phyloP scores from a whole-genome alignment of 139 green algal species.

The Ostreobium quekettii region DNA sequence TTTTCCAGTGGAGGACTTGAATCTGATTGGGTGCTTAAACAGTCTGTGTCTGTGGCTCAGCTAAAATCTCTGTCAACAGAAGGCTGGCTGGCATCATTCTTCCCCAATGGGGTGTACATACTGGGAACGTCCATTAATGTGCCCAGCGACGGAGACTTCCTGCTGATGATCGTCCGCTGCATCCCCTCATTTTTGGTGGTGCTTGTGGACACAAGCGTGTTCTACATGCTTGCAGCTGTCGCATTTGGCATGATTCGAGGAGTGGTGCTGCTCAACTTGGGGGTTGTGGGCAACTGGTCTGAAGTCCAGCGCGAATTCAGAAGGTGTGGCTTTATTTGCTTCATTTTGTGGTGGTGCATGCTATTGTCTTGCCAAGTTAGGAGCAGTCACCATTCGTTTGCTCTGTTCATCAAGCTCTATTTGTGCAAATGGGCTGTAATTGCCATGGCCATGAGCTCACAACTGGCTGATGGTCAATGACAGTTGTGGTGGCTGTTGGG shows the following conservation, averaged over 20 bases:
- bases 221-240: slow-evolving; percentile 23
- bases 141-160: slow-evolving; percentile 17
- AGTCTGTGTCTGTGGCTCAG: neutral
- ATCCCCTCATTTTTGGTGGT: slow-evolving; percentile 22
- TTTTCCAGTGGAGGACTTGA: neutral
- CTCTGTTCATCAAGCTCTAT: no score
- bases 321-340: no score
- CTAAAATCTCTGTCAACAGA: neutral
- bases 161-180: slow-evolving; percentile 15
- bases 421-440: no score
- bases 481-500: neutral
- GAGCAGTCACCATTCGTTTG: no score
- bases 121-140: neutral
- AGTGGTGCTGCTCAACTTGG: slow-evolving; percentile 17
- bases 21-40: neutral
- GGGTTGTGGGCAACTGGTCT: slow-evolving; percentile 19
- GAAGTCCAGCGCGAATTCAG: slow-evolving; percentile 23
- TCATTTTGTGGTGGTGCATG: no score
- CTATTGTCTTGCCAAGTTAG: no score
- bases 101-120: neutral
- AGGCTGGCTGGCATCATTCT: slow-evolving; percentile 5
- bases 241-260: slow-evolving; percentile 20
- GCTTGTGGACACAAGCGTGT: slow-evolving; percentile 18
- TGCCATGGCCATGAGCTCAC: no score
- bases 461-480: neutral